These are phyloP conservation scores for Mytilinidion resinicola DNA, from an alignment of 495 filamentous ascomycete genomes.

Conservation along the genomic window DNA sequence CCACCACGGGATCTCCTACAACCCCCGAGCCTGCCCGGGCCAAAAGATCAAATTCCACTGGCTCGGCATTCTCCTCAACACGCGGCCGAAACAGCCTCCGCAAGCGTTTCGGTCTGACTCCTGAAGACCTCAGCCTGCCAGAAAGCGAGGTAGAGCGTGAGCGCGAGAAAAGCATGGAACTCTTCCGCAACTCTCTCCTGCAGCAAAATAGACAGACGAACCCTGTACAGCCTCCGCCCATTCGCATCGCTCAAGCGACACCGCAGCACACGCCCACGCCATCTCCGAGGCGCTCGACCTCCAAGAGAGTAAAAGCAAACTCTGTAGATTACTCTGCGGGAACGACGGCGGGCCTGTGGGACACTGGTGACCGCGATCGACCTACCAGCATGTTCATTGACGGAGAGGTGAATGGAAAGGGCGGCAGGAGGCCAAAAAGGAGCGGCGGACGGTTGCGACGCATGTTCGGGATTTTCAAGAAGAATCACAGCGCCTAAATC, in stretches of 20 bases:
- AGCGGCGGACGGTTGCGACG: conserved; percentile 1
- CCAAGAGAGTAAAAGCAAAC: conserved; percentile 1
- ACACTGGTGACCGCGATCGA: conserved; percentile 18
- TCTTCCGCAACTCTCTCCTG: conserved; percentile 16
- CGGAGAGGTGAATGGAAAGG: conserved; percentile 10
- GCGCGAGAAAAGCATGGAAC: conserved; percentile 16
- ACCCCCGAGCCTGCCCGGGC: conserved; percentile 8
- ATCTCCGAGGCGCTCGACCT: conserved; percentile 3
- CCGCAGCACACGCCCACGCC: conserved; percentile 1
- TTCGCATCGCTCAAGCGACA: background rate
- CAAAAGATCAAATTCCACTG: conserved; percentile 22
- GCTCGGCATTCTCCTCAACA: conserved; percentile 8
- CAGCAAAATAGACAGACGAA: background rate
- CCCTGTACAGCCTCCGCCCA: background rate
- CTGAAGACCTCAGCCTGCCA: conserved; percentile 14
- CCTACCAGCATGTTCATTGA: conserved; percentile 19
- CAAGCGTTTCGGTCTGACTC: conserved; percentile 20
- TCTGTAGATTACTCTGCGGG: conserved; percentile 19
- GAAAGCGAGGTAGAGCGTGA: conserved; percentile 25
- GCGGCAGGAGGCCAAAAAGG: conserved; percentile 15
- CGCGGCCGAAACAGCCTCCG: conserved; percentile 7
- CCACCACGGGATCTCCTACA: conserved; percentile 2
- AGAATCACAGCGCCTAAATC: no score
- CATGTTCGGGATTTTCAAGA: background rate
- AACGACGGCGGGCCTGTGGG: conserved; percentile 24